These are phyloP conservation scores for Sporothrix protearum DNA, from an alignment of 2,329 filamentous ascomycete genomes.

Conservation along the genomic window DNA sequence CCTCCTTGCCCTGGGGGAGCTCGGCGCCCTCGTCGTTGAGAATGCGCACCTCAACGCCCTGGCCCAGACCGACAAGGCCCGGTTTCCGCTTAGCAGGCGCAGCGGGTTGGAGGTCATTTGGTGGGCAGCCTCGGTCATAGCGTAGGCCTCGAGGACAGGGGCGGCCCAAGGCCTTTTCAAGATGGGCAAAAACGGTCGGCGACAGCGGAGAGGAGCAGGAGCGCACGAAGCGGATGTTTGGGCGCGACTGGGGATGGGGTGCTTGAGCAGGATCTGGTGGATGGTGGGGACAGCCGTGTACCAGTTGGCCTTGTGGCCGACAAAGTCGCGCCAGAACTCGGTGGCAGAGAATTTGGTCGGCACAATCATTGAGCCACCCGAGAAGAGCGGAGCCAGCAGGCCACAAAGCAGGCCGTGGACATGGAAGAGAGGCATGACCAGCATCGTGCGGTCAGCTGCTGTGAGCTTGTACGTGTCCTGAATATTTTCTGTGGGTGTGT, in stretches of 20 bases:
- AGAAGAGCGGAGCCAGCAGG: constrained; percentile 71
- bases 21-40: constrained; percentile 67
- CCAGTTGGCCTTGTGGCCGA: constrained; percentile 74
- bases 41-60: constrained; percentile 78
- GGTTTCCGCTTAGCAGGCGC: constrained; percentile 68
- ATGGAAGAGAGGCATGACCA: constrained; percentile 90
- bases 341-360: constrained; percentile 75
- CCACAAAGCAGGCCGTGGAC: constrained; percentile 84
- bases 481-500: constrained; percentile 62
- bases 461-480: constrained; percentile 71
- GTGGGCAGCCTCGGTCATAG: constrained; percentile 87
- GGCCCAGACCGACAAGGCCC: constrained; percentile 76
- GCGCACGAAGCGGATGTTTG: constrained; percentile 77
- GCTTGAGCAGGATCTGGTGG: constrained; percentile 81
- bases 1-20: constrained; percentile 64
- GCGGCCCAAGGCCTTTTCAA: constrained; percentile 71
- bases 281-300: constrained; percentile 93
- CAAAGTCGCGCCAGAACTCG: constrained; percentile 79
- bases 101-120: constrained; percentile 78
- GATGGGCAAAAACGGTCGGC: constrained; percentile 74
- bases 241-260: constrained; percentile 62
- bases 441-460: constrained; percentile 69
- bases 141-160: constrained; percentile 83
- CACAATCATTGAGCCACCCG: constrained; percentile 75
- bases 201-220: constrained; percentile 82